These are phyloP conservation scores for Clonostachys rhizophaga DNA, from an alignment of 2,329 filamentous ascomycete species.

Conservation along the genomic window DNA sequence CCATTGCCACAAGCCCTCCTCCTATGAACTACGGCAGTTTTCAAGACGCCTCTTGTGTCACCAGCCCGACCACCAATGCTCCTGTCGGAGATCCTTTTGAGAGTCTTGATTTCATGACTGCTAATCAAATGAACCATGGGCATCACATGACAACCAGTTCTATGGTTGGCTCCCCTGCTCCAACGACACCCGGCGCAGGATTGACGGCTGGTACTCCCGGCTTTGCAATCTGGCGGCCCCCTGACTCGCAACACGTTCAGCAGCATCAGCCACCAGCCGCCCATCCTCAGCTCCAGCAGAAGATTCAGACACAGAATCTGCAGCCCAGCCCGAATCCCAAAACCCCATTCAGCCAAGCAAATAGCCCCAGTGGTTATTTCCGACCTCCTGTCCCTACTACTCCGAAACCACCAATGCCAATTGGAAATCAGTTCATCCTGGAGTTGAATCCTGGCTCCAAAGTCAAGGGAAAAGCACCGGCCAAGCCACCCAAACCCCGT, in stretches of 20 bases:
- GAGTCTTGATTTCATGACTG: constrained; percentile 22
- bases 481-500: constrained; percentile 21
- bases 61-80: constrained; percentile 15
- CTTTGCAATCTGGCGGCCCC: constrained; percentile 29
- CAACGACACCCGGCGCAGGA: constrained; percentile 1
- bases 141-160: background rate
- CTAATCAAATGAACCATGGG: background rate
- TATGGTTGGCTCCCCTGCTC: constrained; percentile 1
- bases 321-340: background rate
- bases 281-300: constrained; percentile 1
- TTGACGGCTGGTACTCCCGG: constrained; percentile 17
- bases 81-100: constrained; percentile 20
- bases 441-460: constrained; percentile 24
- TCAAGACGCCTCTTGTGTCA: constrained; percentile 17
- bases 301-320: constrained; percentile 3
- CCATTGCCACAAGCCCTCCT: constrained; percentile 18
- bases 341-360: background rate
- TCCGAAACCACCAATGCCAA: constrained; percentile 27
- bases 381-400: constrained; percentile 32
- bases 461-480: constrained; percentile 25
- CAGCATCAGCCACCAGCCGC: constrained; percentile 4
- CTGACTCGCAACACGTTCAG: constrained; percentile 12
- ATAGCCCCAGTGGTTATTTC: constrained; percentile 18
- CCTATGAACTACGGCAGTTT: constrained; percentile 22
- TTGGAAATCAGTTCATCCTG: constrained; percentile 26